Percentiles rank a stretch among this genome's conserved stretches.
phyloP scores from a whole-genome alignment of 2,329 filamentous ascomycete genomes.

The Hortaea werneckii region DNA sequence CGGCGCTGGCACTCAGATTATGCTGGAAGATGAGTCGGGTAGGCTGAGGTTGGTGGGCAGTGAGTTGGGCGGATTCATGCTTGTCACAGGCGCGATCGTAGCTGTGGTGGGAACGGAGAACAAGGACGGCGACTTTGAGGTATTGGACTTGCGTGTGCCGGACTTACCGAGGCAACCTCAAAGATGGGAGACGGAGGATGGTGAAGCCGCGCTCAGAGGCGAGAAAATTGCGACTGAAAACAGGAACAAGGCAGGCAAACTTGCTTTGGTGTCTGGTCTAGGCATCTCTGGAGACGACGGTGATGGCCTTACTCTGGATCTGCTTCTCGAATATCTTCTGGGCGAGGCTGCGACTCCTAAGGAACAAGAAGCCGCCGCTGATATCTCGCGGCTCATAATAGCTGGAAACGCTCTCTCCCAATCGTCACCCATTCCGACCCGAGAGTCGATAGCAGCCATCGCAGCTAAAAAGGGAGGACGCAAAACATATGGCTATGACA shows the following conservation, averaged over 20 bases:
- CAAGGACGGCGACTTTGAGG: slow-evolving; percentile 80
- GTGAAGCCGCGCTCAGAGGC: slow-evolving; percentile 25
- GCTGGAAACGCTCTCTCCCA: slow-evolving; percentile 74
- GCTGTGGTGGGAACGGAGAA: slow-evolving; percentile 95
- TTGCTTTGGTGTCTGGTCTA: slow-evolving; percentile 84
- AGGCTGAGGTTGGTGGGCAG: slow-evolving; percentile 69
- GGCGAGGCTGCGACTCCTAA: slow-evolving; percentile 61
- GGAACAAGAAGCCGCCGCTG: slow-evolving; percentile 49
- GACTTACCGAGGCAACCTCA: slow-evolving; percentile 74
- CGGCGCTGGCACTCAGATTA: slow-evolving; percentile 42
- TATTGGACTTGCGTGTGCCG: slow-evolving; percentile 79
- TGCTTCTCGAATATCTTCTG: slow-evolving; percentile 78
- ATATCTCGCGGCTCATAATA: slow-evolving; percentile 77
- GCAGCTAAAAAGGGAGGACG: slow-evolving; percentile 30
- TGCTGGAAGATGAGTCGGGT: slow-evolving; percentile 93
- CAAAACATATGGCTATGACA: slow-evolving; percentile 94
- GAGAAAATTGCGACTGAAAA: slow-evolving; percentile 26
- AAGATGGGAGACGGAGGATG: slow-evolving; percentile 62
- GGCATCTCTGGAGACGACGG: slow-evolving; percentile 68
- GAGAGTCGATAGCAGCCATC: slow-evolving; percentile 33
- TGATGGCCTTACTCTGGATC: slow-evolving; percentile 62
- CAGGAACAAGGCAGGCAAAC: slow-evolving; percentile 49
- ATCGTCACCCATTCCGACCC: slow-evolving; percentile 35
- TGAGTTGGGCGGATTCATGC: slow-evolving; percentile 53
- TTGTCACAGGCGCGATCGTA: slow-evolving; percentile 88